phyloP scores from a whole-genome alignment of 495 filamentous ascomycete species.

The Elasticomyces elasticus region DNA sequence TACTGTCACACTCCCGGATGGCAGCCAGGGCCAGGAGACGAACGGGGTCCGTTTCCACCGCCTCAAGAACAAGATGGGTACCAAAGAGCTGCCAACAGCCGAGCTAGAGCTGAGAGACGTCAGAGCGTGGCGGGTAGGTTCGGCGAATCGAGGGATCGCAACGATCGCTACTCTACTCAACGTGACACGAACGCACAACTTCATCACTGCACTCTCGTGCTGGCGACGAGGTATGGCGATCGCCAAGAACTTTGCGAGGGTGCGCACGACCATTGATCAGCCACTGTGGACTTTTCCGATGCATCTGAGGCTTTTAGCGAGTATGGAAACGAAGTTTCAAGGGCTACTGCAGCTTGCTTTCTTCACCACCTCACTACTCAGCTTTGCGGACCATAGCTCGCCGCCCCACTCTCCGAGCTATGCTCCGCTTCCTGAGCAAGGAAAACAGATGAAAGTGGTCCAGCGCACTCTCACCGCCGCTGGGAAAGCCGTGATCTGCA shows the following conservation, averaged over 20 bases:
- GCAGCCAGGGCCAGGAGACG: constrained; percentile 29
- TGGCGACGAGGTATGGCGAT: constrained; percentile 55
- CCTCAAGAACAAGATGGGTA: constrained; percentile 62
- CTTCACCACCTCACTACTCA: constrained; percentile 51
- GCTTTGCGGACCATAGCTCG: constrained; percentile 38
- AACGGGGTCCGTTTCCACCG: constrained; percentile 62
- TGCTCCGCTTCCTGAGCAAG: constrained; percentile 10
- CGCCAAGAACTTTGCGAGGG: constrained; percentile 47
- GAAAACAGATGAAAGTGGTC: constrained; percentile 36
- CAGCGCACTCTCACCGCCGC: constrained; percentile 51
- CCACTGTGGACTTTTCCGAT: constrained; percentile 21
- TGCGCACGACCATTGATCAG: constrained; percentile 34
- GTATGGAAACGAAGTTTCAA: constrained; percentile 47
- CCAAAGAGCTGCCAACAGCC: constrained; percentile 57
- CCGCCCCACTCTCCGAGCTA: constrained; percentile 2
- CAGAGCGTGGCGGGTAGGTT: constrained; percentile 48
- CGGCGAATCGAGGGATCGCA: constrained; percentile 51
- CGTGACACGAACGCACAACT: constrained; percentile 57
- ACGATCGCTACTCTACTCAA: constrained; percentile 60
- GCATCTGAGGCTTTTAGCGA: constrained; percentile 38
- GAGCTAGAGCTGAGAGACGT: constrained; percentile 50
- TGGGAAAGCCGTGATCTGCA: constrained; percentile 55
- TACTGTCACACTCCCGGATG: constrained; percentile 25
- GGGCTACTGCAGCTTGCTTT: constrained; percentile 51
- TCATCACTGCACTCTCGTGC: constrained; percentile 46